Base-by-base conservation (phyloP, 805 yeast species). In the Hanseniaspora vineae region DNA sequence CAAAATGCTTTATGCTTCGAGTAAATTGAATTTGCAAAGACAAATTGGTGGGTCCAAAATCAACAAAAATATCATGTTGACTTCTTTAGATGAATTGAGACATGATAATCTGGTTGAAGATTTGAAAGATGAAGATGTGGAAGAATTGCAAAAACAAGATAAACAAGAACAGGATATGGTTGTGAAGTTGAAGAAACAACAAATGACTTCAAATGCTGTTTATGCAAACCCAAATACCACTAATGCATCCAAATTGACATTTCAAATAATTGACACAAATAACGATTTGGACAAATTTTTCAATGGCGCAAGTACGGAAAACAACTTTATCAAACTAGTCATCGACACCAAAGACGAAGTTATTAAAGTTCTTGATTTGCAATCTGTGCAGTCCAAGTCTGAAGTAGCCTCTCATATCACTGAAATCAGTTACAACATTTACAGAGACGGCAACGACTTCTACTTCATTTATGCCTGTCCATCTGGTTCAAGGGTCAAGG, bases 1-100 rank as follows among this genome's bases (percentile, higher is more conserved):
- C 49, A 92, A 90, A 62, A 92, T 92, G 97, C 70, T 92, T 44
- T 92, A 89, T 62, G 97, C 97, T 4, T 85, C 96, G 2, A 80
- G 94, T 11, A 86, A 86, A 51, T 82, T 78, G 61, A 78, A 92
- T 1, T 64, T 92, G 35, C 66, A 84, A 48, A 77, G 84, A 54
- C 81, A 82, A 52, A 69, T 90, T 39, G 96, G 96, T 9, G 73
- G 69, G 1, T 67, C 67, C 45, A 54, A 60, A 35, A 65, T 68
- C 45, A 58, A 57, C n/a, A 57, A 65, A 42, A 64, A 60, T 29
- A 43, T 64, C 10, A 57, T 69, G 46, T 50, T 63, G 44, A 66
- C 69, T 31, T 62, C 60, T 14, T 45, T 61, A 4, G 56, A 55
- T 9, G 73, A 70, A 44, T 50, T 68, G 39, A 48, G 43, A 37